phyloP scores from a whole-genome alignment of 768 basidiomycete genomes.

The Gymnopilus dilepis region DNA sequence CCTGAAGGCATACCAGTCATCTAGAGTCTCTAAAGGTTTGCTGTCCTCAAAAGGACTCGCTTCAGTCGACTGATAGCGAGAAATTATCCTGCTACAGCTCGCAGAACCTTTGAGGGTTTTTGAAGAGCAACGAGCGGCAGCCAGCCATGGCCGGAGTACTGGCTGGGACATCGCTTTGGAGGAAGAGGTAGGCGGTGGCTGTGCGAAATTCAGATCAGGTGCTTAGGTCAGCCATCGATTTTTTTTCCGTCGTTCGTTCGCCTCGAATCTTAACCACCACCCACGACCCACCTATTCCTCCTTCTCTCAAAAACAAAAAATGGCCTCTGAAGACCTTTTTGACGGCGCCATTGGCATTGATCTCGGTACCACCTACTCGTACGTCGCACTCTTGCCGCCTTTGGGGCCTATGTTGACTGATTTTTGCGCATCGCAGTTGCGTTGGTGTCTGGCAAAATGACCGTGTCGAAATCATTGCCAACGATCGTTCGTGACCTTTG shows the following conservation, averaged over 20 bases:
- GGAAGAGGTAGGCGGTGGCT: slow-evolving; percentile 42
- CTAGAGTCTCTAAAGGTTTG: slow-evolving; percentile 46
- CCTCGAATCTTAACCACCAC: slow-evolving; percentile 45
- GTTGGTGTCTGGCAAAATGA: slow-evolving; percentile 99
- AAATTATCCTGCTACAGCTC: slow-evolving; percentile 16
- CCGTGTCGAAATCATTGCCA: slow-evolving; percentile 98
- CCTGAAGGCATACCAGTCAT: slow-evolving; percentile 73
- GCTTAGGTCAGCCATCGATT: slow-evolving; percentile 66
- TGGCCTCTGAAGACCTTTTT: slow-evolving; percentile 79
- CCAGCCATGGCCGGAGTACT: slow-evolving; percentile 43
- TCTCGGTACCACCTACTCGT: slow-evolving; percentile 95
- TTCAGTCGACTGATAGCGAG: slow-evolving; percentile 35
- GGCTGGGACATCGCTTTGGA: slow-evolving; percentile 41
- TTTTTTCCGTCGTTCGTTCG: slow-evolving; percentile 50
- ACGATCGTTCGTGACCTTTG: slow-evolving; percentile 70
- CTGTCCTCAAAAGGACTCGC: slow-evolving; percentile 8
- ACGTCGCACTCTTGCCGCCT: slow-evolving; percentile 34
- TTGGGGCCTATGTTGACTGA: slow-evolving; percentile 34
- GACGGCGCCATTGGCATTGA: slow-evolving; percentile 98
- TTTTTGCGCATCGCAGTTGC: slow-evolving; percentile 58
- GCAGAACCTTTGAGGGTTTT: slow-evolving; percentile 18
- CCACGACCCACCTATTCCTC: slow-evolving; percentile 35
- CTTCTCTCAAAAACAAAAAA: slow-evolving; percentile 57
- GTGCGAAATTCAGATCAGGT: slow-evolving; percentile 43
- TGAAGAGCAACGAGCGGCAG: slow-evolving; percentile 38